These are phyloP conservation scores for Sparassis latifolia DNA, from an alignment of 1,284 basidiomycete species.

Conservation along the genomic window DNA sequence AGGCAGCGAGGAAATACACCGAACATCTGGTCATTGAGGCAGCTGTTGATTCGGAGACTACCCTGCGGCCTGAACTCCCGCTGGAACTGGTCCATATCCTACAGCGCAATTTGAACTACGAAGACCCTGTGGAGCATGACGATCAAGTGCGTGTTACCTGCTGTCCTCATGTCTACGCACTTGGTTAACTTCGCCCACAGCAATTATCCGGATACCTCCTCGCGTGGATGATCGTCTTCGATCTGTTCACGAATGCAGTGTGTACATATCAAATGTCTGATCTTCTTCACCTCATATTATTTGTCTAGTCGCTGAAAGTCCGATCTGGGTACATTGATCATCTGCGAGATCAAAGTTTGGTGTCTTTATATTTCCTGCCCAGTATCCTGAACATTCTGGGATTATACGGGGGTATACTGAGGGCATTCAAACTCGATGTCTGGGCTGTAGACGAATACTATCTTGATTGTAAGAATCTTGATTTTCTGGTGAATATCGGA, in stretches of 20 bases:
- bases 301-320: constrained; percentile 70
- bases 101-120: constrained; percentile 37
- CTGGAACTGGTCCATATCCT: constrained; percentile 61
- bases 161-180: background rate
- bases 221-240: constrained; percentile 86
- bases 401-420: constrained; percentile 52
- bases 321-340: constrained; percentile 82
- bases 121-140: constrained; percentile 31
- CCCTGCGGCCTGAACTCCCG: constrained; percentile 52
- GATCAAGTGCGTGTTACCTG: constrained; percentile 26
- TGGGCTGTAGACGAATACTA: constrained; percentile 88
- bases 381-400: constrained; percentile 66
- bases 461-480: constrained; percentile 58
- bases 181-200: constrained; percentile 18
- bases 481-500: background rate
- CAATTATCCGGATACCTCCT: constrained; percentile 66
- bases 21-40: constrained; percentile 82
- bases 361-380: constrained; percentile 68
- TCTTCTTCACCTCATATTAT: constrained; percentile 1
- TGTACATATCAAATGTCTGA: constrained; percentile 22
- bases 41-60: constrained; percentile 61
- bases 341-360: constrained; percentile 63
- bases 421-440: constrained; percentile 68
- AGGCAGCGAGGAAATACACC: constrained; percentile 62
- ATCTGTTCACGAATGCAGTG: constrained; percentile 84